Conservation (phyloP, 2,329 filamentous ascomycete genomes). For the Aphanoascus verrucosus region DNA sequence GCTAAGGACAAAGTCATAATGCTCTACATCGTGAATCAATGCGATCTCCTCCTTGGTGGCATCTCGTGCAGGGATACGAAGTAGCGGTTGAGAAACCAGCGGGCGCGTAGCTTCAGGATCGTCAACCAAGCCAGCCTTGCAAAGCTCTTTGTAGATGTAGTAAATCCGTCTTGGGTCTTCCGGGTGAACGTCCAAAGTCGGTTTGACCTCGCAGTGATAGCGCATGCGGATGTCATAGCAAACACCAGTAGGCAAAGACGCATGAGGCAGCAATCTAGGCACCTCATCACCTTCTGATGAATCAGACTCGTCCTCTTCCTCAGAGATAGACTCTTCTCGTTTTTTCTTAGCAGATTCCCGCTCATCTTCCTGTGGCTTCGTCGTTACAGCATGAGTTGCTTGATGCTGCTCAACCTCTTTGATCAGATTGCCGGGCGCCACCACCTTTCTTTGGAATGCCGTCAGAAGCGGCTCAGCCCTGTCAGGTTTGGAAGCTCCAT, state of each 20-base stretch:
- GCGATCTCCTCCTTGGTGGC: conserved; percentile 73
- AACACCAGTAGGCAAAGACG: conserved; percentile 57
- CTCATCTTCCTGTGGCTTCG: background rate
- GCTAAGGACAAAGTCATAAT: conserved; percentile 66
- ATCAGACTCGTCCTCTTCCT: conserved; percentile 28
- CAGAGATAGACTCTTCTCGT: background rate
- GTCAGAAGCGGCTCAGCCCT: conserved; percentile 13
- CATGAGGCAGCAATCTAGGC: conserved; percentile 35
- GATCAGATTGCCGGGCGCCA: conserved; percentile 14
- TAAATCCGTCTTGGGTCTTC: conserved; percentile 90
- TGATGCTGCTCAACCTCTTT: conserved; percentile 14
- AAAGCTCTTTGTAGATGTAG: conserved; percentile 83
- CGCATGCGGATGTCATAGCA: conserved; percentile 96
- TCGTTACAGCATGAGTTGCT: background rate
- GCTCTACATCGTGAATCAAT: conserved; percentile 63
- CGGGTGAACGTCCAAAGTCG: conserved; percentile 64
- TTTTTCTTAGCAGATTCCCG: conserved; percentile 15
- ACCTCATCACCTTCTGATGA: conserved; percentile 27
- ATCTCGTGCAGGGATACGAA: conserved; percentile 63
- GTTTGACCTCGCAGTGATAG: conserved; percentile 75
- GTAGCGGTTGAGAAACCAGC: conserved; percentile 45
- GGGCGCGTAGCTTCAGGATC: conserved; percentile 42
- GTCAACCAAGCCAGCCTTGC: conserved; percentile 66
- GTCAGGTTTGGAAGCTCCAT: background rate
- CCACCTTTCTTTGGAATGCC: conserved; percentile 18